Evolutionary conservation across 2,329 filamentous ascomycete genomes (phyloP).

Genomic region (Scopulariopsis brevicaulis): DNA sequence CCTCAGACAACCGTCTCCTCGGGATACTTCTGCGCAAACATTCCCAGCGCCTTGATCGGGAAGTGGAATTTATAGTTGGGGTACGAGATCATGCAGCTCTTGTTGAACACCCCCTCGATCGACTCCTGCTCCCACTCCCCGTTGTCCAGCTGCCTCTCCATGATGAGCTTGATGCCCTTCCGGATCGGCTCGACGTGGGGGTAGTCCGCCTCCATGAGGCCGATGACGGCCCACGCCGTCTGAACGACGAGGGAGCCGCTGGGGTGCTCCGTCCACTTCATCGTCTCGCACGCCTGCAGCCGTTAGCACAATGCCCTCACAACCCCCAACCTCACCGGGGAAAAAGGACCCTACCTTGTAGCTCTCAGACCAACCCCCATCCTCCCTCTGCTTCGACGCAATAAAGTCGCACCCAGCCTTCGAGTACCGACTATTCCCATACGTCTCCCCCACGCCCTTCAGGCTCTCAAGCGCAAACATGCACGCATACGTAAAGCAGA

Average conservation of each 20-base stretch:
- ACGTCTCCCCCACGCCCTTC: constrained; percentile 69
- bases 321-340: neutral
- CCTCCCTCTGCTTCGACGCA: constrained; percentile 68
- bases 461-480: constrained; percentile 95
- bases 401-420: constrained; percentile 77
- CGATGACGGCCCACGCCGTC: constrained; percentile 84
- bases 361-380: constrained; percentile 95
- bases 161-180: constrained; percentile 68
- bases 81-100: constrained; percentile 98
- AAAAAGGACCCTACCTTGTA: constrained; percentile 49
- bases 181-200: constrained; percentile 62
- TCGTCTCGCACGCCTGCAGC: constrained; percentile 60
- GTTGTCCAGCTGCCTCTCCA: constrained; percentile 73
- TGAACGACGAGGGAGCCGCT: constrained; percentile 81
- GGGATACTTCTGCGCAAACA: constrained; percentile 68
- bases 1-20: constrained; percentile 47
- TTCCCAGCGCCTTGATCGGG: constrained; percentile 82
- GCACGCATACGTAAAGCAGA: constrained; percentile 93
- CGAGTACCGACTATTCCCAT: constrained; percentile 59
- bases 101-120: constrained; percentile 98
- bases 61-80: constrained; percentile 99
- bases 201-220: constrained; percentile 71
- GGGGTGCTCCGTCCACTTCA: constrained; percentile 62
- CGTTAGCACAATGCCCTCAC: constrained; percentile 8
- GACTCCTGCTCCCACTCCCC: constrained; percentile 93